A percentile compares a stretch with the other conserved stretches of the same genome.
These are phyloP conservation scores for Cercospora sojina DNA, from an alignment of 2,329 filamentous ascomycete species.

Conservation along the genomic window DNA sequence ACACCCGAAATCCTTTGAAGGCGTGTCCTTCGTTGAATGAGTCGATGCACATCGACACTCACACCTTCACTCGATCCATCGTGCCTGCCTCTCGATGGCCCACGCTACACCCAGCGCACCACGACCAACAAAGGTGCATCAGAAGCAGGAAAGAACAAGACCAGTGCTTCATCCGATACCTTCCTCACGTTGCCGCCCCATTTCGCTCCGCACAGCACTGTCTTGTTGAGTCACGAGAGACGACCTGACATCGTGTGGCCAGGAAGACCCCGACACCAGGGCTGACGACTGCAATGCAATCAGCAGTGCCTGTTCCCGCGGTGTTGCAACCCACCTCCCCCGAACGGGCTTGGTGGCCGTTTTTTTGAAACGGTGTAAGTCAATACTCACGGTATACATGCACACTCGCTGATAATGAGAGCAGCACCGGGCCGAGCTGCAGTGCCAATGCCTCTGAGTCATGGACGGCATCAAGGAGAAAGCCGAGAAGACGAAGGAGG, in stretches of 20 bases:
- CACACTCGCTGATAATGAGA: not conserved
- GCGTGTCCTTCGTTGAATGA: not conserved
- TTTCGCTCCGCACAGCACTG: not conserved
- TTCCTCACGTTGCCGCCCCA: not conserved
- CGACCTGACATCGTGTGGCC: not conserved
- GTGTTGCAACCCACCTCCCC: not conserved
- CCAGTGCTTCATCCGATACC: not conserved
- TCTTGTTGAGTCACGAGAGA: not conserved
- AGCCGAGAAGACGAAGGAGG: conserved; percentile 7
- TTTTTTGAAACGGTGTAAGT: not conserved
- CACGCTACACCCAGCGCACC: not conserved
- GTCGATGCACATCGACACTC: not conserved
- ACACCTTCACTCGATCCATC: not conserved
- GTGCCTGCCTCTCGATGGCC: not conserved
- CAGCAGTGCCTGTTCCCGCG: not conserved
- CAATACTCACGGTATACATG: not conserved
- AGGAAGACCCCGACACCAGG: not conserved
- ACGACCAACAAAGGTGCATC: not conserved
- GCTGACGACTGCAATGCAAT: not conserved
- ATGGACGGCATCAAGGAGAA: conserved; percentile 7
- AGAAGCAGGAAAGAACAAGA: not conserved
- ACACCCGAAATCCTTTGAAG: not conserved
- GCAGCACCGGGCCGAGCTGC: not conserved
- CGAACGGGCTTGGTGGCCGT: not conserved
- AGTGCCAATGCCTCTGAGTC: not conserved